These are phyloP conservation scores for Aspergillus aculeatus DNA, from an alignment of 2,329 filamentous ascomycete species.

Conservation along the genomic window DNA sequence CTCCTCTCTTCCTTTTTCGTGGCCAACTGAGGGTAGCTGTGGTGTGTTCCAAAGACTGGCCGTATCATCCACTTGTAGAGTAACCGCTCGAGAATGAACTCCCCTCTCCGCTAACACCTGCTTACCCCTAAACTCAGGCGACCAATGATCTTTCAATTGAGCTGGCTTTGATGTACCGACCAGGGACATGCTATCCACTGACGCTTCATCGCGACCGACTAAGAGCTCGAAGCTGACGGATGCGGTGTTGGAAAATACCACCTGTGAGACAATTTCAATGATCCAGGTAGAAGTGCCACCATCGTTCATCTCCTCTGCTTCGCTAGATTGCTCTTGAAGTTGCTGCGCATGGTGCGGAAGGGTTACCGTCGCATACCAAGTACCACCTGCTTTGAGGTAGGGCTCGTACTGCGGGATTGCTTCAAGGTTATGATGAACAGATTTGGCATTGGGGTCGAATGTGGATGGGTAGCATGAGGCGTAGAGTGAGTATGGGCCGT, in stretches of 20 bases:
- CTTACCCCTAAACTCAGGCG: slow-evolving; percentile 54
- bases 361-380: slow-evolving; percentile 75
- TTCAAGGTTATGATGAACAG: slow-evolving; percentile 66
- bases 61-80: slow-evolving; percentile 81
- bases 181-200: slow-evolving; percentile 61
- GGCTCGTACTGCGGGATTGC: slow-evolving; percentile 90
- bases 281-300: slow-evolving; percentile 73
- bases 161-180: slow-evolving; percentile 59
- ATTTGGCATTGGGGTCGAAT: slow-evolving; percentile 80
- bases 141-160: slow-evolving; percentile 73
- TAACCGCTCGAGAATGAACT: slow-evolving; percentile 79
- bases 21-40: slow-evolving; percentile 64
- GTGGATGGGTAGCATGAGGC: slow-evolving; percentile 79
- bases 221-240: slow-evolving; percentile 85
- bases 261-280: slow-evolving; percentile 86
- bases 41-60: slow-evolving; percentile 91
- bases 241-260: slow-evolving; percentile 87
- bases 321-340: slow-evolving; percentile 39
- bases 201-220: slow-evolving; percentile 81
- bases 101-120: slow-evolving; percentile 66
- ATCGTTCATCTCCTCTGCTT: slow-evolving; percentile 28
- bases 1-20: slow-evolving; percentile 36
- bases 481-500: slow-evolving; percentile 90
- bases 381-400: slow-evolving; percentile 89
- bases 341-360: slow-evolving; percentile 77